These are phyloP conservation scores for Trichosanthes truncata DNA, from an alignment of 306 rosid genomes.

Conservation along the genomic window DNA sequence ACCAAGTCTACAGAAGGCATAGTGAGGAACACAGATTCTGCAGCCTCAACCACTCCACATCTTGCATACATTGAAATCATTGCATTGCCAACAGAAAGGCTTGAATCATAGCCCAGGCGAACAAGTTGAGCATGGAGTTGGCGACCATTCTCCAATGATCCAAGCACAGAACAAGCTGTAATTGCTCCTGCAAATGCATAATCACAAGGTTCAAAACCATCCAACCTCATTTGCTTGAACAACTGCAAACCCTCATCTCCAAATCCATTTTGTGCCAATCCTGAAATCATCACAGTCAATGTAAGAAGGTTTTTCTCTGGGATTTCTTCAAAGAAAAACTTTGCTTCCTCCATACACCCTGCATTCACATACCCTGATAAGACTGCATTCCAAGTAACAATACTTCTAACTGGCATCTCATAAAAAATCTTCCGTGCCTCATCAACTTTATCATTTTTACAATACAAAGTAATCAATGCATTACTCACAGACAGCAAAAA, in stretches of 20 bases:
- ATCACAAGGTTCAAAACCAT: slow-evolving; percentile 12
- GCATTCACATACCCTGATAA: slow-evolving; percentile 17
- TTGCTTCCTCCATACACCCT: slow-evolving; percentile 9
- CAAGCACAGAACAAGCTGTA: slow-evolving; percentile 3
- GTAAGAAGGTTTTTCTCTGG: slow-evolving; percentile 1
- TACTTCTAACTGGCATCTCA: slow-evolving; percentile 3
- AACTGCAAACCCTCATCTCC: slow-evolving; percentile 11
- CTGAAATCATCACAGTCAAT: slow-evolving; percentile 13
- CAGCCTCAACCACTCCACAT: slow-evolving; percentile 18
- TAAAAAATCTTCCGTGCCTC: background rate
- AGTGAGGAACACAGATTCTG: background rate
- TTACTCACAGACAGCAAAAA: background rate
- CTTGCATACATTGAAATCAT: slow-evolving; percentile 18
- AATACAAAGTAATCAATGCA: slow-evolving; percentile 11
- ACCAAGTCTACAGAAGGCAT: slow-evolving; percentile 1
- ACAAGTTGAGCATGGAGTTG: background rate
- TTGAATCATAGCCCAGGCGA: background rate
- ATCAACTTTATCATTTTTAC: slow-evolving; percentile 1
- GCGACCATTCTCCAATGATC: slow-evolving; percentile 6
- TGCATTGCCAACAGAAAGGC: slow-evolving; percentile 18
- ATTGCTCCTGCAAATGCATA: background rate
- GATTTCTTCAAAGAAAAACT: slow-evolving; percentile 10
- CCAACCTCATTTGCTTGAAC: slow-evolving; percentile 17
- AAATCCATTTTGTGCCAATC: slow-evolving; percentile 16
- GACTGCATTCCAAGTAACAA: slow-evolving; percentile 4